phyloP scores from a whole-genome alignment of 148 eudicot species.

The Camellia lanceoleosa region DNA sequence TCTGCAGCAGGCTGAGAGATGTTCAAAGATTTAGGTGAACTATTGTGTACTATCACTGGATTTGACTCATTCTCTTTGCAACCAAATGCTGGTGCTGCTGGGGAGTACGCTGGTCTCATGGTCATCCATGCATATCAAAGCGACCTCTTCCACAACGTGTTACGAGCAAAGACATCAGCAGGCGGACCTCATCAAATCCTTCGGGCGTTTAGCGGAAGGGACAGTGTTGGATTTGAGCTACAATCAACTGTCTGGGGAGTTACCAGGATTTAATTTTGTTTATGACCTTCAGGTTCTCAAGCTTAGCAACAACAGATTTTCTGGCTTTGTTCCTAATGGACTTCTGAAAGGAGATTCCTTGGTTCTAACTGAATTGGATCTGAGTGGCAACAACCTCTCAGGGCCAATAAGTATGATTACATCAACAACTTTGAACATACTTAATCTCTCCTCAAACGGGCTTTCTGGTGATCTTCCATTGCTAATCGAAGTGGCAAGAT shows the following conservation, averaged over 20 bases:
- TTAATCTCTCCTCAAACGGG: constrained; percentile 84
- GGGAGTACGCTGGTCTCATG: constrained; percentile 98
- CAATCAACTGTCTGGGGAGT: constrained; percentile 80
- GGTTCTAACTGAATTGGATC: constrained; percentile 86
- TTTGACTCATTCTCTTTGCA: constrained; percentile 96
- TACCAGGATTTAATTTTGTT: constrained; percentile 87
- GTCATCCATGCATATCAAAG: constrained; percentile 98
- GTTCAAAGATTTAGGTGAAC: constrained; percentile 76
- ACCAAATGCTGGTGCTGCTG: constrained; percentile 99
- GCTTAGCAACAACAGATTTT: constrained; percentile 75
- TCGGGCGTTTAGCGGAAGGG: no score
- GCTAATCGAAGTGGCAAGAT: no score
- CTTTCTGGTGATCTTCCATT: constrained; percentile 91
- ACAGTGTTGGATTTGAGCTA: constrained; percentile 89
- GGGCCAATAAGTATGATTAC: constrained; percentile 82
- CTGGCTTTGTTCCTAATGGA: constrained; percentile 83
- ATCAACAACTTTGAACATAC: constrained; percentile 64
- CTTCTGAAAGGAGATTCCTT: constrained; percentile 81
- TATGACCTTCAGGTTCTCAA: constrained; percentile 87
- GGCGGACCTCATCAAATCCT: no score
- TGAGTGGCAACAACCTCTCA: constrained; percentile 96
- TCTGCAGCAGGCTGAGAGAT: no score
- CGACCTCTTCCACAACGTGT: no score
- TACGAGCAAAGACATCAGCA: no score
- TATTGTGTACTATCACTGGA: constrained; percentile 85